A percentile compares a stretch with the other conserved stretches of the same genome.
phyloP scores from a whole-genome alignment of 75 land plant species.

The Pinus taeda region DNA sequence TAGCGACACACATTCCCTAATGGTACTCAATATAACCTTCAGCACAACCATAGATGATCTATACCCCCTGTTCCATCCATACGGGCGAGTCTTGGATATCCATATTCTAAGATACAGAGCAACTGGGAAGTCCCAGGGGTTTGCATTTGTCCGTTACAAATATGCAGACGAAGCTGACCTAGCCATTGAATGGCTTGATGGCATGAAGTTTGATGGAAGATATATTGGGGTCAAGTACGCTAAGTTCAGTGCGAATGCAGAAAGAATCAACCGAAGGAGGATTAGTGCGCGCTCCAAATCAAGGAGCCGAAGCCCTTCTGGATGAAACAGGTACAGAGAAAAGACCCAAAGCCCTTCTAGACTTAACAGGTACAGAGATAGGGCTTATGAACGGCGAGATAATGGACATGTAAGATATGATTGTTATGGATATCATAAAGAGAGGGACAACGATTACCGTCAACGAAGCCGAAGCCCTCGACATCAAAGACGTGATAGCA shows the following conservation, averaged over 20 bases:
- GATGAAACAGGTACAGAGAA: no score
- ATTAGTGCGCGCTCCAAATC: not conserved
- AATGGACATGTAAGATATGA: no score
- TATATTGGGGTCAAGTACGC: conserved; percentile 89
- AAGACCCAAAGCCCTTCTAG: no score
- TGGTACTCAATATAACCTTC: not conserved
- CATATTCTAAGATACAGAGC: conserved; percentile 16
- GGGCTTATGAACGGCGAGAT: no score
- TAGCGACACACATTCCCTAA: not conserved
- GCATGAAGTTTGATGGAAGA: conserved; percentile 78
- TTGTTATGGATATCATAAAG: no score
- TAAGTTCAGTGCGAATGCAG: conserved; percentile 85
- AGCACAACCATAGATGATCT: not conserved
- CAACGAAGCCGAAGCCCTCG: no score
- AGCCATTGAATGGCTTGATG: conserved; percentile 89
- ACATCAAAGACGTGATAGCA: no score
- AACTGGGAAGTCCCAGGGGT: conserved; percentile 92
- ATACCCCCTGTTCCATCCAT: not conserved
- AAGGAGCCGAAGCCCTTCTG: no score
- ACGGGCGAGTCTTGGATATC: not conserved
- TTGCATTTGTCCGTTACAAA: conserved; percentile 95
- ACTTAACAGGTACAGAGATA: no score
- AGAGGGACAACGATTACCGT: no score
- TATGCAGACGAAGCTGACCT: conserved; percentile 87
- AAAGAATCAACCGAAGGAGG: conserved; percentile 1